Percentiles rank a stretch among this genome's conserved stretches.
phyloP scores from a whole-genome alignment of 192 early-diverging fungal genomes.

The Umbelopsis isabellina region DNA sequence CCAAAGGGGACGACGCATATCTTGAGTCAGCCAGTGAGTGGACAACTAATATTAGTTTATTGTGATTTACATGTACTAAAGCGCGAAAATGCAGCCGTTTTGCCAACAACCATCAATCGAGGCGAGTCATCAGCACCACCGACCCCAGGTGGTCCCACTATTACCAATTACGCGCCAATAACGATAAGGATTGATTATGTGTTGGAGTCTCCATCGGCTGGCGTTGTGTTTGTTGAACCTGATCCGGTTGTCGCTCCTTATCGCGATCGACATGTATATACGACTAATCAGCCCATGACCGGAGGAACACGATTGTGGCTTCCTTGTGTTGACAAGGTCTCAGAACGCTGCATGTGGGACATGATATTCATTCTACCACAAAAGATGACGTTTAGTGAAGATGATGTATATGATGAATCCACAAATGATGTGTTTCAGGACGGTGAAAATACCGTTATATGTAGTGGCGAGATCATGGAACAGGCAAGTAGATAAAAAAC shows the following conservation, averaged over 20 bases:
- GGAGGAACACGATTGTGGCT: slow-evolving; percentile 76
- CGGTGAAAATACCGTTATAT: slow-evolving; percentile 57
- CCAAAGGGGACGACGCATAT: slow-evolving; percentile 17
- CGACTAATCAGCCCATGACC: slow-evolving; percentile 66
- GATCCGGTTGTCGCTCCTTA: slow-evolving; percentile 59
- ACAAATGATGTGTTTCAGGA: slow-evolving; percentile 45
- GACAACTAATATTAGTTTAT: neutral
- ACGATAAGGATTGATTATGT: slow-evolving; percentile 54
- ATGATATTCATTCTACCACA: slow-evolving; percentile 72
- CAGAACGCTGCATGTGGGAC: slow-evolving; percentile 79
- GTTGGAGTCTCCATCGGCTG: slow-evolving; percentile 52
- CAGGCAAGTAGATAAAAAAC: slow-evolving; percentile 35
- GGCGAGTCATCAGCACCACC: slow-evolving; percentile 42
- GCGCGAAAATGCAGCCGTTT: neutral
- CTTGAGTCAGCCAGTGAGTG: neutral
- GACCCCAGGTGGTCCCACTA: slow-evolving; percentile 31
- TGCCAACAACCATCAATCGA: slow-evolving; percentile 28
- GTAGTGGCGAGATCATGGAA: slow-evolving; percentile 73
- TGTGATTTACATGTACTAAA: neutral
- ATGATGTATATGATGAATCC: slow-evolving; percentile 30
- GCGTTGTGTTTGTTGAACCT: slow-evolving; percentile 61
- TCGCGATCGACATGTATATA: slow-evolving; percentile 60
- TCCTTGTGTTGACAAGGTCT: slow-evolving; percentile 73
- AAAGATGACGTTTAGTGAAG: slow-evolving; percentile 39
- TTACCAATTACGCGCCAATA: slow-evolving; percentile 44